Evolutionary conservation across 768 basidiomycete genomes (phyloP), one percentile per base, ranked within the genome.

Genomic region (Harrya chromipes): DNA sequence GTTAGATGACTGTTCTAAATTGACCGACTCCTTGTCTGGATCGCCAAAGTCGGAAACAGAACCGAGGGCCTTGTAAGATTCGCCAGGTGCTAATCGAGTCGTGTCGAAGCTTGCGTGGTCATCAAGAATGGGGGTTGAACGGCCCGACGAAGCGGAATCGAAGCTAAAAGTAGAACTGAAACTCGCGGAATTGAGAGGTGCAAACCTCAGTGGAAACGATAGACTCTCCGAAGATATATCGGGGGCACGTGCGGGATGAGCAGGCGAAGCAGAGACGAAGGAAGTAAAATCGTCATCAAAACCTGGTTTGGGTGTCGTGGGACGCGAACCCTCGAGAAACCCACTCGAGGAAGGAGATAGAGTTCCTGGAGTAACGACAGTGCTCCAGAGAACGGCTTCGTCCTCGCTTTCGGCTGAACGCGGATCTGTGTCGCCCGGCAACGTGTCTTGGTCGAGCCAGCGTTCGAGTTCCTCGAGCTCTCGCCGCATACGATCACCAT

Each of bases 271-370:
- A 27, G 84, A 83, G 16, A 89, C 77, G 54, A 88, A 88, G 24
- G 80, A 82, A 2, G 82, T 76, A 60, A 93, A 93, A 64, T 93
- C 86, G 59, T 92, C 90, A 46, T 91, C 90, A 56, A 92, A 81
- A 14, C 76, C 74, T n/a, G 53, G 39, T 39, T 46, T 49, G 20
- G 62, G 81, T 4, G 74, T 74, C 43, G 64, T 58, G 19, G 62
- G 59, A 9, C 56, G 55, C 34, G 57, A 62, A n/a, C 31, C 50
- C 27, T 51, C 56, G 16, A 58, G 34, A 27, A 54, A 57, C 7
- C 63, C 55, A 20, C 56, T 63, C 39, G 39, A 54, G 16, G 58
- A 53, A 40, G 66, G 66, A 19, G 68, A 64, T 6, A 50, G 37
- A 2, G 60, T 62, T 16, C 63, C 66, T 37, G 71, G 61, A 19